Evolutionary conservation across 2,329 filamentous ascomycete species (phyloP).

Genomic region (Nigrospora osmanthi): DNA sequence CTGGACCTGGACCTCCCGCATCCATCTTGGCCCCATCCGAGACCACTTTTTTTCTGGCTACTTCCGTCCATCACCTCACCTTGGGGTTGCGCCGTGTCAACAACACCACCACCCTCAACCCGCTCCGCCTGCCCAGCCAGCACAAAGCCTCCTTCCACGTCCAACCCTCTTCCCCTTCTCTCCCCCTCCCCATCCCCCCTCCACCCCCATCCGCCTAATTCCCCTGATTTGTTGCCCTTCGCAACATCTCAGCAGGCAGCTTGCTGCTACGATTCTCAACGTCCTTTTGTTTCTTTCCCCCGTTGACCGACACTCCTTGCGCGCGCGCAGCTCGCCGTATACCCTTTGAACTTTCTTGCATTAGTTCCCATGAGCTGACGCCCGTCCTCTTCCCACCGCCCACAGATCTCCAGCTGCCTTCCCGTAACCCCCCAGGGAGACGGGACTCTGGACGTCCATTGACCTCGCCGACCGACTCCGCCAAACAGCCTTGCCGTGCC

Average conservation of each 20-base stretch:
- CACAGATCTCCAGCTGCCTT: neutral
- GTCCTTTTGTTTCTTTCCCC: neutral
- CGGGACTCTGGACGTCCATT: conserved; percentile 1
- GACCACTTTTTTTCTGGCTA: conserved; percentile 3
- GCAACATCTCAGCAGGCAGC: conserved; percentile 1
- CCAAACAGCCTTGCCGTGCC: neutral
- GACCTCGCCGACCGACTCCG: neutral
- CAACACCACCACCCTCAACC: conserved; percentile 1
- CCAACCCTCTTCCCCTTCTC: conserved; percentile 8
- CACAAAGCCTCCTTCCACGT: conserved; percentile 9
- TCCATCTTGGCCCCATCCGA: neutral
- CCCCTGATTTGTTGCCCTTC: neutral
- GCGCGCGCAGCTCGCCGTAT: conserved; percentile 1
- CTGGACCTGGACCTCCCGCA: too few species aligned
- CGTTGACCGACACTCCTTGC: neutral
- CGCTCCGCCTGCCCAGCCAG: conserved; percentile 4
- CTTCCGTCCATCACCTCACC: neutral
- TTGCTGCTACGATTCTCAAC: neutral
- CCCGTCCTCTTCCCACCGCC: neutral
- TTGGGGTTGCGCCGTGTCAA: conserved; percentile 2
- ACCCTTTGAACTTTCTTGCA: conserved; percentile 1
- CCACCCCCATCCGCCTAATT: neutral
- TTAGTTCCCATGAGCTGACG: conserved; percentile 4
- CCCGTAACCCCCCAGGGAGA: neutral
- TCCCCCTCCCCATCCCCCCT: conserved; percentile 1